These are phyloP conservation scores for Nannochloropsis oceanica DNA, from an alignment of 108 stramenopile species.

Conservation along the genomic window DNA sequence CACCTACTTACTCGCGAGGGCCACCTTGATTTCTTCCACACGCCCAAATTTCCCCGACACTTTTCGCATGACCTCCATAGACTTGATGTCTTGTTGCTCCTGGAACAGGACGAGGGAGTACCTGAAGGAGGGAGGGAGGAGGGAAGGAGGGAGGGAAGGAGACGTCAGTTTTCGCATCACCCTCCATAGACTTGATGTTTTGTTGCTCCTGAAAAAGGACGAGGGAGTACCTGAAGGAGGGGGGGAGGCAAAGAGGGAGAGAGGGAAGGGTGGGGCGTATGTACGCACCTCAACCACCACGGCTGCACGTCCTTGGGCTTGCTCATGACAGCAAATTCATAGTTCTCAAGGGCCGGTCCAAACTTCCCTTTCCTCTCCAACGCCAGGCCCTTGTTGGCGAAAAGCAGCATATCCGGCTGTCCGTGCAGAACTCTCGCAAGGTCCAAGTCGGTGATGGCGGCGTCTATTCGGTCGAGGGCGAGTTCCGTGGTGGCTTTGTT, in stretches of 20 bases:
- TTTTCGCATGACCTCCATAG: background rate
- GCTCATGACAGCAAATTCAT: constrained; percentile 11
- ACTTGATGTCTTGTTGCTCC: constrained; percentile 16
- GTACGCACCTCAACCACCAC: constrained; percentile 14
- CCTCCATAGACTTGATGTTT: constrained; percentile 12
- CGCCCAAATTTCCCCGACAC: background rate
- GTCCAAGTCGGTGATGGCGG: constrained; percentile 13
- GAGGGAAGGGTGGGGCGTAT: background rate
- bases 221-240: constrained; percentile 5
- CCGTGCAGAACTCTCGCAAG: constrained; percentile 6
- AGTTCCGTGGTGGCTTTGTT: constrained; percentile 10
- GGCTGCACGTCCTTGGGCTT: constrained; percentile 24
- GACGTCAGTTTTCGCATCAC: background rate
- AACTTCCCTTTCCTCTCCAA: constrained; percentile 12
- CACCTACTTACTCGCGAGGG: background rate
- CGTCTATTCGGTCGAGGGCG: constrained; percentile 6
- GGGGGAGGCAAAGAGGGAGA: background rate
- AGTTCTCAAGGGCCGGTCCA: constrained; percentile 4
- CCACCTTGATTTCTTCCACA: background rate
- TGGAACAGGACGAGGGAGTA: constrained; percentile 19
- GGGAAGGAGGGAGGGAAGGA: background rate
- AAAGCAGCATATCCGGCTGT: background rate
- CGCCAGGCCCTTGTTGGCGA: constrained; percentile 16
- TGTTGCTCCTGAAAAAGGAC: constrained; percentile 13
- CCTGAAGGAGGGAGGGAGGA: background rate